These are phyloP conservation scores for Berberis thunbergii DNA, from an alignment of 164 flowering plant species.

Conservation along the genomic window DNA sequence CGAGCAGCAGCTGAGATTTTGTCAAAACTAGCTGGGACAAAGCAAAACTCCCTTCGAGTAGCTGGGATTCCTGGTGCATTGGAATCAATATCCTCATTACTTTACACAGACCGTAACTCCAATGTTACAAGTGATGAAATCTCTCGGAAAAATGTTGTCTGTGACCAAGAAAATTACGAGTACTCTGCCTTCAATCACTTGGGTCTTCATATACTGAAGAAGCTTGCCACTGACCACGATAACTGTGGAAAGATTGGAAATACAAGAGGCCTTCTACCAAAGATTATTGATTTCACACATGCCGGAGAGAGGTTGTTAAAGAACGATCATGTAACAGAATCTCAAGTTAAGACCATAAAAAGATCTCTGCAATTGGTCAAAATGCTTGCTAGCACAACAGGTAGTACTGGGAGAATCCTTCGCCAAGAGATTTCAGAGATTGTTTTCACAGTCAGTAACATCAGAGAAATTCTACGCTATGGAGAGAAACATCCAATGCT, in stretches of 20 bases:
- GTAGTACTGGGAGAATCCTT: constrained; percentile 63
- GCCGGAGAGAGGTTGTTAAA: constrained; percentile 49
- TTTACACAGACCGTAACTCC: constrained; percentile 34
- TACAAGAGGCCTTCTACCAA: constrained; percentile 75
- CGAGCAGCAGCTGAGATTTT: constrained; percentile 71
- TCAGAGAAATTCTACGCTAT: constrained; percentile 60
- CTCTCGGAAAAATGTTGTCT: constrained; percentile 33
- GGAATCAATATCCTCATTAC: constrained; percentile 89
- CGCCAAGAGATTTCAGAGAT: constrained; percentile 69
- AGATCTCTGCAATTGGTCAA: constrained; percentile 68
- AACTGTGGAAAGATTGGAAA: constrained; percentile 91
- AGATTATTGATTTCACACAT: constrained; percentile 72
- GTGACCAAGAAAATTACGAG: constrained; percentile 39
- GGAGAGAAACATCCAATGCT: constrained; percentile 59
- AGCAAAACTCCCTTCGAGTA: constrained; percentile 72
- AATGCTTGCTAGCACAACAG: constrained; percentile 74
- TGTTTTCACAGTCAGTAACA: constrained; percentile 83
- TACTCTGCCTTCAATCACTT: constrained; percentile 66
- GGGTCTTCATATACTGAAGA: constrained; percentile 78
- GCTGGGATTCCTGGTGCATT: constrained; percentile 90
- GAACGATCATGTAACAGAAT: constrained; percentile 25
- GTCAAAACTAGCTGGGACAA: constrained; percentile 65
- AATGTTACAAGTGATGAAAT: constrained; percentile 46
- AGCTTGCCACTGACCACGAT: constrained; percentile 74
- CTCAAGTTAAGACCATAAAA: constrained; percentile 54